Evolutionary conservation across 2,329 filamentous ascomycete genomes (phyloP).

Genomic region (Diaporthe citrichinensis): DNA sequence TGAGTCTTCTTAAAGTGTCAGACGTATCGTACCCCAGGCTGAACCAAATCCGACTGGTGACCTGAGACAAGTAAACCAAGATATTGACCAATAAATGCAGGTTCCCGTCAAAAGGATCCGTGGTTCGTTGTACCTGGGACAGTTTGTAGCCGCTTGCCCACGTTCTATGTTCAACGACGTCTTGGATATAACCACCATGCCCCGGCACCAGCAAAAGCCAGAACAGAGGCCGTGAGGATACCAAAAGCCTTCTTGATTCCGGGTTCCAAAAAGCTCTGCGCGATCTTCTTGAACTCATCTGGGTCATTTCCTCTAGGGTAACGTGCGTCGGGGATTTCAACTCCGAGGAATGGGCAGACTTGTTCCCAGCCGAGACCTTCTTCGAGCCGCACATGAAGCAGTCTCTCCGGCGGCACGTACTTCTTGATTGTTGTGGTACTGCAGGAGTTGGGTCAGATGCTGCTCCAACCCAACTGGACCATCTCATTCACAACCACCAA

Average conservation of each 20-base stretch:
- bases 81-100: background rate
- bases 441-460: background rate
- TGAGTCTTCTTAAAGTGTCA: background rate
- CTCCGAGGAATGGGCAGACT: conserved; percentile 10
- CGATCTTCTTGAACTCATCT: conserved; percentile 12
- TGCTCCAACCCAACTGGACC: too few species aligned
- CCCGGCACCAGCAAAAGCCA: background rate
- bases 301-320: background rate
- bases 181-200: conserved; percentile 2
- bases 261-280: background rate
- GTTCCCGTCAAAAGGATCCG: fast-evolving
- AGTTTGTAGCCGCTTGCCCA: background rate
- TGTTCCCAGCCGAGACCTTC: conserved; percentile 3
- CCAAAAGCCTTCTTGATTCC: conserved; percentile 1
- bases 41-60: background rate
- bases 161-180: background rate
- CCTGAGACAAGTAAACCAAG: background rate
- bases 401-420: conserved; percentile 1
- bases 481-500: background rate
- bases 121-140: background rate
- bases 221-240: background rate
- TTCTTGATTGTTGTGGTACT: conserved; percentile 2
- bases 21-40: background rate
- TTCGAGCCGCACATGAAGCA: conserved; percentile 4
- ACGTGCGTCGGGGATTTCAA: background rate